Base-by-base conservation (phyloP, 345 rosid species). In the Citrus reticulata region DNA sequence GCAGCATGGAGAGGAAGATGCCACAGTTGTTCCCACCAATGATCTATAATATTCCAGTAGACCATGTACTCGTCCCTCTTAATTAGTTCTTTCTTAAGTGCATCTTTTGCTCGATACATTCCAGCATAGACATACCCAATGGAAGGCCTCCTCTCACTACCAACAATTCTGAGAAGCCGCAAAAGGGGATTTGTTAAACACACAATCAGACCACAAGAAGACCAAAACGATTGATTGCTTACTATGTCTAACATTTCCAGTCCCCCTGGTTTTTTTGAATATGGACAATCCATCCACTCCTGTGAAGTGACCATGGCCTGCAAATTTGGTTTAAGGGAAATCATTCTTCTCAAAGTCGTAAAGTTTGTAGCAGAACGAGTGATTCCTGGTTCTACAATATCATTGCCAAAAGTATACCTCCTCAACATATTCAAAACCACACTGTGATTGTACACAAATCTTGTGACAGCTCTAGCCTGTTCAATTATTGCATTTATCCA, bases 101-200 rank as follows among this genome's bases (percentile, higher is more conserved):
- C 81, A 86, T 94, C 98, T 75, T 93, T 96, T 55, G 92, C 97
- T 77, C 90, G 85, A 71, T 94, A 91, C 27, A 94, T 80, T 65
- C 88, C 99, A 49, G 99, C 96, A 71, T 89, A 89, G 32, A 94
- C 85, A 84, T 91, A 93, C 76, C 98, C 99, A 90, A 94, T 89
- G 70, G 97, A 97, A 83, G 97, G 91, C 81, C 84, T 93, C 85
- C 78, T 93, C 83, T 84, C 88, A 77, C 94, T 87, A 46, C 83
- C 68, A 55, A 85, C 89, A 14, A 89, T 84, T 81, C 79, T 86
- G 77, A 93, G 72, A 84, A 94, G 87, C 37, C 89, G 88, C 54
- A 93, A 61, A 34, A 96, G 91, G n/a, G 95, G 97, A 83, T 68
- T 77, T 1, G 94, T 89, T 83, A 96, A 84, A 40, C 77, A 88